phyloP scores from a whole-genome alignment of 164 flowering plant genomes.

The Litsea cubeba region DNA sequence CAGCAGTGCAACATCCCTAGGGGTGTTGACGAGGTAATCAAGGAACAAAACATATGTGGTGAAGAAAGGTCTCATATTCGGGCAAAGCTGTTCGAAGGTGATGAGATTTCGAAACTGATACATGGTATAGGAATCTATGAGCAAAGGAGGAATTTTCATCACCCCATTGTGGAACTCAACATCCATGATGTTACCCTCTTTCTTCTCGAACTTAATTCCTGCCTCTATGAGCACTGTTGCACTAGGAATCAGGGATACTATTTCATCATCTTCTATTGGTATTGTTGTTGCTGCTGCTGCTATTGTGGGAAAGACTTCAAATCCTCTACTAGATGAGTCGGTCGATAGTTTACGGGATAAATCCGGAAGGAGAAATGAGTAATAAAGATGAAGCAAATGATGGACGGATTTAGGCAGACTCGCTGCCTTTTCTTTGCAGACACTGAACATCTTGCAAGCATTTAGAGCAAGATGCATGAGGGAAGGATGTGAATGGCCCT shows the following conservation, averaged over 20 bases:
- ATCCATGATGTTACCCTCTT: background rate
- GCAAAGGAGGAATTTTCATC: constrained; percentile 32
- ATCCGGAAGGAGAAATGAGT: background rate
- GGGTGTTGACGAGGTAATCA: constrained; percentile 48
- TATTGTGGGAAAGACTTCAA: background rate
- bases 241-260: background rate
- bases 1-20: constrained; percentile 37
- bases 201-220: constrained; percentile 10
- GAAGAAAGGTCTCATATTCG: constrained; percentile 37
- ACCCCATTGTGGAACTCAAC: constrained; percentile 33
- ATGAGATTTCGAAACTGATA: constrained; percentile 42
- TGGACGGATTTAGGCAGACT: background rate
- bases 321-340: background rate
- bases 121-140: constrained; percentile 39
- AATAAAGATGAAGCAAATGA: constrained; percentile 10
- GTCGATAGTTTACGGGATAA: too few species aligned
- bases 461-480: constrained; percentile 3
- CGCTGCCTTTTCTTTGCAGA: background rate
- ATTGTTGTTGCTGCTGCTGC: background rate
- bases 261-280: background rate
- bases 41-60: constrained; percentile 46
- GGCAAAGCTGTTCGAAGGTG: constrained; percentile 48
- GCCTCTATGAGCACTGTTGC: constrained; percentile 7
- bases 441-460: constrained; percentile 8
- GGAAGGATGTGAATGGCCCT: background rate